phyloP scores from a whole-genome alignment of 805 yeast species.

The Yarrowia phangngaensis region DNA sequence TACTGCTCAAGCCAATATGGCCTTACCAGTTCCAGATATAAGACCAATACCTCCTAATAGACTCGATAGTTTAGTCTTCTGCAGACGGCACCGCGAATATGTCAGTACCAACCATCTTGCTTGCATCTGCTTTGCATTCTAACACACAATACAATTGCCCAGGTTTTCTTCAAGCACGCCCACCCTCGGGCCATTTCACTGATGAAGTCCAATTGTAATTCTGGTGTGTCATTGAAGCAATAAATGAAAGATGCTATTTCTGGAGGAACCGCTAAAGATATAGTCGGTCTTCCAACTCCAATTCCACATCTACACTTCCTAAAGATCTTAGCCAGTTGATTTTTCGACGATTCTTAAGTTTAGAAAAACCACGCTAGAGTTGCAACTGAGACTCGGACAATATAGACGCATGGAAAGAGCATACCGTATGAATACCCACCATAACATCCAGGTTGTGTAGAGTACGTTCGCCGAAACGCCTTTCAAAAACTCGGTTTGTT shows the following conservation, averaged over 20 bases:
- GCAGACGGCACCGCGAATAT: slow-evolving; percentile 33
- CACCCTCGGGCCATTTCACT: slow-evolving; percentile 42
- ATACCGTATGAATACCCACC: slow-evolving; percentile 48
- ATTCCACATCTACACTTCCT: slow-evolving; percentile 59
- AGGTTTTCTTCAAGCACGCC: slow-evolving; percentile 48
- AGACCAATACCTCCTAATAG: slow-evolving; percentile 45
- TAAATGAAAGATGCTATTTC: slow-evolving; percentile 64
- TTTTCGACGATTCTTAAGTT: slow-evolving; percentile 52
- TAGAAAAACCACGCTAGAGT: slow-evolving; percentile 47
- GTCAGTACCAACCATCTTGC: slow-evolving; percentile 19
- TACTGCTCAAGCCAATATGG: too few species aligned
- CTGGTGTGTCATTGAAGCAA: slow-evolving; percentile 42
- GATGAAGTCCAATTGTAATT: slow-evolving; percentile 41
- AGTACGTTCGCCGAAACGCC: slow-evolving; percentile 62
- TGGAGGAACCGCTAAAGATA: slow-evolving; percentile 54
- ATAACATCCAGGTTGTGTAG: slow-evolving; percentile 75
- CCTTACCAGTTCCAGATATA: too few species aligned
- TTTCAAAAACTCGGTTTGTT: slow-evolving; percentile 53
- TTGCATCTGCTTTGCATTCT: slow-evolving; percentile 39
- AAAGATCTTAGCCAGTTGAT: slow-evolving; percentile 54
- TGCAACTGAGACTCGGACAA: slow-evolving; percentile 49
- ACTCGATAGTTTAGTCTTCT: slow-evolving; percentile 38
- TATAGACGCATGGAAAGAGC: slow-evolving; percentile 46
- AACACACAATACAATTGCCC: slow-evolving; percentile 43
- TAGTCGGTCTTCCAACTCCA: slow-evolving; percentile 51